Base-by-base conservation (phyloP, 208 protist species). In the Crithidia expoeki region DNA sequence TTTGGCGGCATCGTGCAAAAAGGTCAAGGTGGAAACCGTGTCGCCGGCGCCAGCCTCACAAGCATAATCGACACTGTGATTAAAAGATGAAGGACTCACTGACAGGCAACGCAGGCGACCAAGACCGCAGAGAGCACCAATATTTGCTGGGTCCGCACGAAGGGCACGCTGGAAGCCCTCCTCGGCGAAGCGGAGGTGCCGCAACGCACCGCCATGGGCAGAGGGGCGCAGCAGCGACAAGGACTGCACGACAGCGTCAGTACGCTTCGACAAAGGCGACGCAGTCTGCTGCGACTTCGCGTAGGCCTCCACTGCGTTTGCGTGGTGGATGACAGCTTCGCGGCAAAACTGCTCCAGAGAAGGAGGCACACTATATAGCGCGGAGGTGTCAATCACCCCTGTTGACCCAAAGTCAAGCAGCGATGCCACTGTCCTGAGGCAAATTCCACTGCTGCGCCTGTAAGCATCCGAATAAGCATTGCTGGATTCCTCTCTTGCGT, bases 121-220 rank as follows among this genome's bases (percentile, higher is more conserved):
- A 51, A 83, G 72, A 23, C 84, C 84, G 57, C 84, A 89, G 23
- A 89, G 68, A 6, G 84, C 84, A 11, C 84, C 84, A 33, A 79
- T 60, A 69, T 82, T 72, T 5, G 33, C 42, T 11, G 84, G 84
- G 60, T 89, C 72, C 16, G 53, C 33, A 21, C 44, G 44, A 17
- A 89, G 74, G 28, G 84, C 80, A 21, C 67, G 53, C 42, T 74
- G 44, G 72, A 89, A 89, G 56, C 82, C 75, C 10, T 72, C 69
- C 64, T 79, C 73, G 0, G 80, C 80, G 3, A 81, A 61, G 2
- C 27, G 40, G 16, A 89, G 53, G 50, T 84, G 80, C 27, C 65
- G 46, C 33, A 62, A 4, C 38, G 57, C 28, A 30, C 14, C 33
- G n/a, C 23, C 21, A n/a, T 67, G 10, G 14, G 11, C 38, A 16